Conservation (phyloP, 2,329 filamentous ascomycete species). For the Hymenoscyphus linearis region DNA sequence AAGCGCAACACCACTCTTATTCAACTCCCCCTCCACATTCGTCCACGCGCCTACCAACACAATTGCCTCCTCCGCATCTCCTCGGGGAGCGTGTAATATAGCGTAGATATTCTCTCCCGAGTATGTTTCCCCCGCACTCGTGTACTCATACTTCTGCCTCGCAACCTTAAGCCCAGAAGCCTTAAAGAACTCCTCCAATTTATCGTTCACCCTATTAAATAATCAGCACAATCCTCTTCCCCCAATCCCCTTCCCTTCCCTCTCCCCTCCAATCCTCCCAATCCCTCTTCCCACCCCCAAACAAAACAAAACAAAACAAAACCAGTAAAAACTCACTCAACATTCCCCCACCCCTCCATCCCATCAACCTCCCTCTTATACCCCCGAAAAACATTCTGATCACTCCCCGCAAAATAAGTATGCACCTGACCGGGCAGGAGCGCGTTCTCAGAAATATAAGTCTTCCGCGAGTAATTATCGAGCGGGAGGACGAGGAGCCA, state of each 20-base stretch:
- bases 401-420: conserved; percentile 94
- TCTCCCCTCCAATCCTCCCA: not conserved
- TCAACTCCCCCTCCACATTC: conserved; percentile 72
- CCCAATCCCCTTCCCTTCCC: not conserved
- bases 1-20: conserved; percentile 81
- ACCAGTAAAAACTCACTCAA: too few relatives aligned
- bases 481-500: conserved; percentile 90
- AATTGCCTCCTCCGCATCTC: conserved; percentile 95
- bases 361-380: conserved; percentile 78
- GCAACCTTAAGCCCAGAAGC: conserved; percentile 82
- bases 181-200: conserved; percentile 68
- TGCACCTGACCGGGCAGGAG: conserved; percentile 93
- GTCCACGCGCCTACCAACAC: conserved; percentile 87
- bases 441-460: conserved; percentile 97
- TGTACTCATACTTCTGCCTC: conserved; percentile 82
- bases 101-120: conserved; percentile 88
- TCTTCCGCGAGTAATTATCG: conserved; percentile 82
- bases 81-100: conserved; percentile 85
- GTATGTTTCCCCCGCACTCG: conserved; percentile 67
- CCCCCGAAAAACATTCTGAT: conserved; percentile 89
- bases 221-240: not conserved
- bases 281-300: not conserved
- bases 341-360: conserved; percentile 48
- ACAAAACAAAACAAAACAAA: too few relatives aligned
- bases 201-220: conserved; percentile 58